These are phyloP conservation scores for Tuber calosporum DNA, from an alignment of 495 filamentous ascomycete species.

Conservation along the genomic window DNA sequence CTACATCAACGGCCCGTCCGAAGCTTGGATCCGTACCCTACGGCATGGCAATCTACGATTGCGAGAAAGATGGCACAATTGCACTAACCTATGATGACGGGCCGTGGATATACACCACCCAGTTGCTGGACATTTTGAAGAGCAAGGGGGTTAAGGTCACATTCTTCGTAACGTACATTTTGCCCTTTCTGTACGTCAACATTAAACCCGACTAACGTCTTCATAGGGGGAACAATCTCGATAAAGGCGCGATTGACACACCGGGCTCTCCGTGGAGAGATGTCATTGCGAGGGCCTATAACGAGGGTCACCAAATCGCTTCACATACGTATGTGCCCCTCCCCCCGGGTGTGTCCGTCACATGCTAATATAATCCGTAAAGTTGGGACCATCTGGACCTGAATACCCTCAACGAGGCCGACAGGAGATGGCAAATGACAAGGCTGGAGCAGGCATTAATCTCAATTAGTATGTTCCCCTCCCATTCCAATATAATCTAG, in stretches of 20 bases:
- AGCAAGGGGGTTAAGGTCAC: conserved; percentile 55
- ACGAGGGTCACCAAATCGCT: conserved; percentile 62
- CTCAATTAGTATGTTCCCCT: conserved; percentile 47
- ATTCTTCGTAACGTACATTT: conserved; percentile 55
- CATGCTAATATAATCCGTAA: not conserved
- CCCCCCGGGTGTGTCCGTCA: not conserved
- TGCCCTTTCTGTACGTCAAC: not conserved
- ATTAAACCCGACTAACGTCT: not conserved
- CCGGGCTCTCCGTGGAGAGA: conserved; percentile 45
- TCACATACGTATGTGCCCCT: conserved; percentile 50
- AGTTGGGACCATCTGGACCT: conserved; percentile 60
- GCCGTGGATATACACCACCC: conserved; percentile 57
- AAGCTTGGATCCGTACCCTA: conserved; percentile 26
- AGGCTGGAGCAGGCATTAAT: conserved; percentile 60
- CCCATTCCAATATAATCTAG: not conserved
- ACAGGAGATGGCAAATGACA: conserved; percentile 54
- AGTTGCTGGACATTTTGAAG: conserved; percentile 57
- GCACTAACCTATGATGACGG: conserved; percentile 65
- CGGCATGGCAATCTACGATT: conserved; percentile 20
- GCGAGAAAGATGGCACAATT: conserved; percentile 12
- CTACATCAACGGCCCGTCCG: not conserved
- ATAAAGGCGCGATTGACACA: conserved; percentile 55
- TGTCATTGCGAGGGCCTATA: conserved; percentile 53
- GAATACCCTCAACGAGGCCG: conserved; percentile 46
- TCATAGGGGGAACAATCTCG: conserved; percentile 57